A percentile compares a stretch with the other conserved stretches of the same genome.
These are phyloP conservation scores for Coemansia nantahalensis DNA, from an alignment of 192 early-diverging fungal genomes.

Conservation along the genomic window DNA sequence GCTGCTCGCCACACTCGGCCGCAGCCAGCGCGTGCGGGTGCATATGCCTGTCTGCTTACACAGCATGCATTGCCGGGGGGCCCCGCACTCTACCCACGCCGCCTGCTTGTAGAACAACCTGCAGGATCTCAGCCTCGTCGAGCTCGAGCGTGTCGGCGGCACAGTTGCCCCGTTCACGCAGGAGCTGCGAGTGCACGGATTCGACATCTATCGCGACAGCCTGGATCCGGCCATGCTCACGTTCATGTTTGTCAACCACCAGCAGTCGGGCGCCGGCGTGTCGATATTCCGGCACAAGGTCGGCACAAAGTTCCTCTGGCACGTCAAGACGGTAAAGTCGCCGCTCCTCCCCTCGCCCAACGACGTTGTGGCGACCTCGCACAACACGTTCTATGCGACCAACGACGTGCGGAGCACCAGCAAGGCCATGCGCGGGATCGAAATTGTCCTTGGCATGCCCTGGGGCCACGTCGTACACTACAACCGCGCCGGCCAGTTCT, in stretches of 20 bases:
- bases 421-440: constrained; percentile 31
- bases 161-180: constrained; percentile 36
- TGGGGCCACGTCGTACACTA: constrained; percentile 47
- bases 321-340: constrained; percentile 55
- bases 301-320: constrained; percentile 35
- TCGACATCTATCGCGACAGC: constrained; percentile 53
- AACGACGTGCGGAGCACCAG: constrained; percentile 49
- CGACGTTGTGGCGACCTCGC: constrained; percentile 56
- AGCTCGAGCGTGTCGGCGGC: constrained; percentile 19
- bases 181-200: constrained; percentile 54
- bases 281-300: constrained; percentile 57
- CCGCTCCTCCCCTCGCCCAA: constrained; percentile 57
- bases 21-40: too few relatives aligned
- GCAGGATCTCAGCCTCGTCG: constrained; percentile 35
- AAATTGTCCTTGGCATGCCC: constrained; percentile 51
- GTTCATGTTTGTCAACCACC: constrained; percentile 62
- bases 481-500: constrained; percentile 18
- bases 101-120: constrained; percentile 54
- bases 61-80: too few relatives aligned
- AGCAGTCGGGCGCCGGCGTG: constrained; percentile 51
- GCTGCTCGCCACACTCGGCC: not conserved
- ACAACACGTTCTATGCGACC: constrained; percentile 57
- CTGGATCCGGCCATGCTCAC: constrained; percentile 47
- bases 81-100: too few relatives aligned
- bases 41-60: too few relatives aligned